Evolutionary conservation across 2,329 filamentous ascomycete species (phyloP).

Genomic region (Fusarium continuum): DNA sequence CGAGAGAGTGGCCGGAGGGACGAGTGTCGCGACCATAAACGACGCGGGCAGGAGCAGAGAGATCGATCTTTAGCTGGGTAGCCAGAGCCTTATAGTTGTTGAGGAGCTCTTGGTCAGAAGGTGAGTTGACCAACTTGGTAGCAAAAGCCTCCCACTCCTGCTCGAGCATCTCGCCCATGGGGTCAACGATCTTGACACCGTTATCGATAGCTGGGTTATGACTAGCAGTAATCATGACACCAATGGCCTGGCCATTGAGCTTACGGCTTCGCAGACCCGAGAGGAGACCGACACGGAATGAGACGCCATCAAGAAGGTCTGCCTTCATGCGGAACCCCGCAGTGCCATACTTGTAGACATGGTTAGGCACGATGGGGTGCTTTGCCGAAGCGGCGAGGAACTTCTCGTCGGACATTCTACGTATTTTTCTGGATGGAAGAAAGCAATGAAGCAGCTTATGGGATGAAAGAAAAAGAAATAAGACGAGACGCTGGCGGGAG

Average conservation of each 20-base stretch:
- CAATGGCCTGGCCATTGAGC: conserved; percentile 88
- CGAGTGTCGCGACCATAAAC: conserved; percentile 93
- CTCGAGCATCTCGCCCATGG: conserved; percentile 97
- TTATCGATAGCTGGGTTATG: conserved; percentile 93
- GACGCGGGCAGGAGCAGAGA: conserved; percentile 76
- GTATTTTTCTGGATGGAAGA: not conserved
- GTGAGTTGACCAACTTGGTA: conserved; percentile 87
- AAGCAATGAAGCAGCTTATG: conserved; percentile 5
- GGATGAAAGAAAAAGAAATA: conserved; percentile 11
- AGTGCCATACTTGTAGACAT: conserved; percentile 71
- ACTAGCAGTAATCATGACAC: conserved; percentile 95
- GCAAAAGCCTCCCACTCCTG: conserved; percentile 93
- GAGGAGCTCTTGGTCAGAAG: conserved; percentile 76
- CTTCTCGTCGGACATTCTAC: conserved; percentile 60
- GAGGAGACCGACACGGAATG: conserved; percentile 91
- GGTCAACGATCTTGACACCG: conserved; percentile 95
- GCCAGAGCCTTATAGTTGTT: conserved; percentile 81
- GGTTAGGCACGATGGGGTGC: conserved; percentile 66
- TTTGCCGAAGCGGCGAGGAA: conserved; percentile 70
- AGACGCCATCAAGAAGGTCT: conserved; percentile 87
- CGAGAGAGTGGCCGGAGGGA: conserved; percentile 86
- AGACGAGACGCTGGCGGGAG: conserved; percentile 9
- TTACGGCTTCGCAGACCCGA: conserved; percentile 90
- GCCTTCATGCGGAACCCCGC: conserved; percentile 75
- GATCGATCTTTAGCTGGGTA: conserved; percentile 78